Percentiles rank a stretch among this genome's conserved stretches.
phyloP scores from a whole-genome alignment of 306 rosid species.

The Vicia faba region DNA sequence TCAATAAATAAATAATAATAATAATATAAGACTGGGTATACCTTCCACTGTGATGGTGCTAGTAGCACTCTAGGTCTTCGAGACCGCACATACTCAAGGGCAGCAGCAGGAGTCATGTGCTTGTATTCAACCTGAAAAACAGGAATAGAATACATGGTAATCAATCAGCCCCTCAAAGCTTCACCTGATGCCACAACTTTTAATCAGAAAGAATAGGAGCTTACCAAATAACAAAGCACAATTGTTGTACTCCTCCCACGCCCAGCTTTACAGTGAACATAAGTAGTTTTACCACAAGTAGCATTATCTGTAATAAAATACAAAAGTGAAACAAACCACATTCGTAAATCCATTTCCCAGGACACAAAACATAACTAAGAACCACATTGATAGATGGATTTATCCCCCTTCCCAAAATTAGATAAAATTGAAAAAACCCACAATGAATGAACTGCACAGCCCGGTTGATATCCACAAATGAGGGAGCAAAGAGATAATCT shows the following conservation, averaged over 20 bases:
- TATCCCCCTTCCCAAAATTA: slow-evolving; percentile 6
- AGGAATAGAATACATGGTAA: slow-evolving; percentile 17
- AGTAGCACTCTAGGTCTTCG: slow-evolving; percentile 88
- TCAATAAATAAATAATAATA: too few relatives aligned
- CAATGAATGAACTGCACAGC: slow-evolving; percentile 95
- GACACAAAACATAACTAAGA: slow-evolving; percentile 8
- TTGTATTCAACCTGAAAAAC: slow-evolving; percentile 73
- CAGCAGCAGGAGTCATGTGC: slow-evolving; percentile 82
- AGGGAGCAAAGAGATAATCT: slow-evolving; percentile 97
- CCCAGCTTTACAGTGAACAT: slow-evolving; percentile 99
- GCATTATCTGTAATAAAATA: slow-evolving; percentile 57
- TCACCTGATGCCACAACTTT: slow-evolving; percentile 19
- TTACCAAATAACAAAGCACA: slow-evolving; percentile 97
- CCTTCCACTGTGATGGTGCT: slow-evolving; percentile 97
- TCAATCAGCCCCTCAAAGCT: slow-evolving; percentile 6
- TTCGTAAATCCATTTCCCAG: not conserved
- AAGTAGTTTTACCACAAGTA: slow-evolving; percentile 70
- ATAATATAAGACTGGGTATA: slow-evolving; percentile 29
- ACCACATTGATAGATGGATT: slow-evolving; percentile 19
- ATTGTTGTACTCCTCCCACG: slow-evolving; percentile 97
- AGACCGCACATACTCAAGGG: slow-evolving; percentile 84
- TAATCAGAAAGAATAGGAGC: slow-evolving; percentile 14
- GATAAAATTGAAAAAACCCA: slow-evolving; percentile 43
- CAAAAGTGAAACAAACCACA: not conserved
- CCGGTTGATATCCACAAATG: slow-evolving; percentile 68